phyloP scores from a whole-genome alignment of 139 green algal genomes.

The Mesotaenium endlicherianum region DNA sequence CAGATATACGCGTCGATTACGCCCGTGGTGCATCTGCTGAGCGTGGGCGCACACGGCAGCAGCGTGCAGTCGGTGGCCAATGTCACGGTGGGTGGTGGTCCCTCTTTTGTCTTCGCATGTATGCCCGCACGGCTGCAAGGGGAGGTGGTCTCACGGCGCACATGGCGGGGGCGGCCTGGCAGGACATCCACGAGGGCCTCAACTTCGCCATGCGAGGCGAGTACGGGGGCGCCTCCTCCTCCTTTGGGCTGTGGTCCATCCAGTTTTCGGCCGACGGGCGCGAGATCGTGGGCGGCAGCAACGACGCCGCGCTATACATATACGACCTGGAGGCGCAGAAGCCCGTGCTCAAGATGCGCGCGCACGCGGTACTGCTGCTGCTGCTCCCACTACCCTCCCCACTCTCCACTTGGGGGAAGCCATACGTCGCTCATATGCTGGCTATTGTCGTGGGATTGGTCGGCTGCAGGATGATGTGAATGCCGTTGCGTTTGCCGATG shows the following conservation, averaged over 20 bases:
- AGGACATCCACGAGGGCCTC: slow-evolving; percentile 48
- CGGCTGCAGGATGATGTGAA: slow-evolving; percentile 89
- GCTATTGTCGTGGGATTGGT: neutral
- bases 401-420: neutral
- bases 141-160: too few relatives aligned
- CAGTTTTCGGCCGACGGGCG: slow-evolving; percentile 52
- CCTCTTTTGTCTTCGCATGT: neutral
- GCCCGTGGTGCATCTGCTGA: slow-evolving; percentile 59
- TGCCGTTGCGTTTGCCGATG: slow-evolving; percentile 76
- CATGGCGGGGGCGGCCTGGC: too few relatives aligned
- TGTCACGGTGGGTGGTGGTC: slow-evolving; percentile 23
- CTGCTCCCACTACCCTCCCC: neutral
- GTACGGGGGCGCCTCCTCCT: neutral
- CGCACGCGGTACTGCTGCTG: slow-evolving; percentile 11
- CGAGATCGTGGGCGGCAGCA: slow-evolving; percentile 74
- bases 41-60: slow-evolving; percentile 56
- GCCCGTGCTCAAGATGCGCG: slow-evolving; percentile 11
- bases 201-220: slow-evolving; percentile 18
- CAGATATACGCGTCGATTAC: slow-evolving; percentile 56
- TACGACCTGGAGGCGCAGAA: slow-evolving; percentile 73
- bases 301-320: slow-evolving; percentile 68
- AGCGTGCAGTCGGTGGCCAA: slow-evolving; percentile 74
- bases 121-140: neutral
- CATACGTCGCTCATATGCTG: neutral
- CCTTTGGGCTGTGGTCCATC: slow-evolving; percentile 51